Conservation (phyloP, 257 asterid species). For the Fraxinus pennsylvanica region DNA sequence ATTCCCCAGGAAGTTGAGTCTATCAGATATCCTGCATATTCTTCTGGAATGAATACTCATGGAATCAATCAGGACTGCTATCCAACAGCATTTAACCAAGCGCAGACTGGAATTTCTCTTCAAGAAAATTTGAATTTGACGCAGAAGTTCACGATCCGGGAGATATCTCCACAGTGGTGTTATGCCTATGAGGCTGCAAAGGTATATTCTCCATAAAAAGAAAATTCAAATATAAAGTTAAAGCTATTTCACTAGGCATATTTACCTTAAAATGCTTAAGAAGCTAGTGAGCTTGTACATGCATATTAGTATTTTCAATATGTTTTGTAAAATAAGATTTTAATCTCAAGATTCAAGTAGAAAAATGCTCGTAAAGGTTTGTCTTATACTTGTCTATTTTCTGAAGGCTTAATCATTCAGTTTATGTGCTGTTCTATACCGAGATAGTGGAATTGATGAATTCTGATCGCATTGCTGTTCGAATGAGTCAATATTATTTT, state of each 20-base stretch:
- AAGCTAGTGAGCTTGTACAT: not conserved
- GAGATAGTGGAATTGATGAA: not conserved
- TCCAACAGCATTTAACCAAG: constrained; percentile 56
- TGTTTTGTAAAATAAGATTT: not conserved
- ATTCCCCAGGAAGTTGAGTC: constrained; percentile 43
- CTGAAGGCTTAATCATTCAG: not conserved
- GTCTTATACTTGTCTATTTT: not conserved
- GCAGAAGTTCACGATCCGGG: constrained; percentile 79
- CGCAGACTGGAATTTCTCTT: constrained; percentile 44
- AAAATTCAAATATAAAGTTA: constrained; percentile 4
- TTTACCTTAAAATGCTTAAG: not conserved
- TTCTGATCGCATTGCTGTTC: not conserved
- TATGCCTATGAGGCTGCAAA: constrained; percentile 76
- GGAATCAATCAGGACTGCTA: constrained; percentile 39
- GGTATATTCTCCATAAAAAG: constrained; percentile 41
- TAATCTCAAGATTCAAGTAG: constrained; percentile 1
- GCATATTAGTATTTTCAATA: not conserved
- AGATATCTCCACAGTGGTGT: constrained; percentile 93
- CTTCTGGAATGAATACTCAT: constrained; percentile 39
- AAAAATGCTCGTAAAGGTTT: not conserved
- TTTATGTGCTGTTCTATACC: not conserved
- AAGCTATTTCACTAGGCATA: constrained; percentile 13
- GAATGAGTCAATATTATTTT: not conserved
- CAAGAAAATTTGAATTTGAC: constrained; percentile 52
- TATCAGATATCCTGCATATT: constrained; percentile 38